A percentile compares a stretch with the other conserved stretches of the same genome.
These are phyloP conservation scores for Metschnikowia kunwiensis DNA, from an alignment of 805 yeast species.

Conservation along the genomic window DNA sequence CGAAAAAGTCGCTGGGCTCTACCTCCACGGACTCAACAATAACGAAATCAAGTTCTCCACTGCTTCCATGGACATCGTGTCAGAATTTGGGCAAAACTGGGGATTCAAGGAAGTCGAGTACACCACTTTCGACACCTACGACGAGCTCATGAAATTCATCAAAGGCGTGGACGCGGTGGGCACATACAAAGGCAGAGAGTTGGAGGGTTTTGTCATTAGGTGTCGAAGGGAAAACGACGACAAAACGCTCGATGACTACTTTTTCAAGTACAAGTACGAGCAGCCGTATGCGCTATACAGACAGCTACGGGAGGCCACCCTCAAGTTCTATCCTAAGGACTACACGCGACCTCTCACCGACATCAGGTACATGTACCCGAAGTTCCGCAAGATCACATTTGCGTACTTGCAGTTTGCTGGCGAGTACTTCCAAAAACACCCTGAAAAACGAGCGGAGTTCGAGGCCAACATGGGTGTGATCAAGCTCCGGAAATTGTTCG, in stretches of 20 bases:
- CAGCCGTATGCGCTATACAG: slow-evolving; percentile 92
- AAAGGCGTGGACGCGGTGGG: slow-evolving; percentile 63
- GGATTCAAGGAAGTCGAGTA: slow-evolving; percentile 67
- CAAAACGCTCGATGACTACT: slow-evolving; percentile 45
- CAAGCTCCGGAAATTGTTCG: slow-evolving; percentile 62
- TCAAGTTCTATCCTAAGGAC: slow-evolving; percentile 44
- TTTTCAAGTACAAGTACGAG: slow-evolving; percentile 92
- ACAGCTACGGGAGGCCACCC: slow-evolving; percentile 85
- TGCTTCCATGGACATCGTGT: slow-evolving; percentile 56
- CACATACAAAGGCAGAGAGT: slow-evolving; percentile 62
- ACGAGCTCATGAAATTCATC: slow-evolving; percentile 48
- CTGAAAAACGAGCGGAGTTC: slow-evolving; percentile 45
- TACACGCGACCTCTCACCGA: slow-evolving; percentile 21
- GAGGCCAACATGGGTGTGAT: slow-evolving; percentile 68
- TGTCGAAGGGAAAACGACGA: slow-evolving; percentile 35
- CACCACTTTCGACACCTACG: slow-evolving; percentile 36
- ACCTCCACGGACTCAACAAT: slow-evolving; percentile 81
- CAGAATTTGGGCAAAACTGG: slow-evolving; percentile 56
- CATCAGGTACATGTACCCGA: slow-evolving; percentile 28
- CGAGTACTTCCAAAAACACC: slow-evolving; percentile 50
- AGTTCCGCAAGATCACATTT: slow-evolving; percentile 59
- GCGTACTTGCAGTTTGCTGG: slow-evolving; percentile 68
- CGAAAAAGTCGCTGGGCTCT: slow-evolving; percentile 69
- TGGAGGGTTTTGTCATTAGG: slow-evolving; percentile 93
- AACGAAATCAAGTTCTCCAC: slow-evolving; percentile 67